Base-by-base conservation (phyloP, 257 asterid genomes). In the Cynanchum wilfordii region DNA sequence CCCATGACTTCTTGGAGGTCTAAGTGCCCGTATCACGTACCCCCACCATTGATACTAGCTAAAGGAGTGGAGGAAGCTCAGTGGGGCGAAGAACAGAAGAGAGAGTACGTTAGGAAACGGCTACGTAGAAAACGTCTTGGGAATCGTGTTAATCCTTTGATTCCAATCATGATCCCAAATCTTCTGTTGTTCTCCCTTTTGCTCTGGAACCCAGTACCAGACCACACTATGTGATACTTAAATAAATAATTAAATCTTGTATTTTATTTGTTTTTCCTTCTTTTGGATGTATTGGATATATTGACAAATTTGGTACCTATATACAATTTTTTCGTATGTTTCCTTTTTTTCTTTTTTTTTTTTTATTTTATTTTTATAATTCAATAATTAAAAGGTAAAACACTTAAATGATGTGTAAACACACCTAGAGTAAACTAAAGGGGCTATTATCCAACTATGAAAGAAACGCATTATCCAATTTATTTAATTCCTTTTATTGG, bases 1-100 rank as follows among this genome's bases (percentile, higher is more conserved):
- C 92, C 93, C 33, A 72, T 76, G 68, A 86, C 90, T 27, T 91
- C 99, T 1, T 91, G 97, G 99, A 85, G 96, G 83, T 89, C 89
- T n/a, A 88, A 87, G 75, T 94, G 97, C 84, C 96, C 97, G 2
- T 91, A 79, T 77, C 90, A 81, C 8, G 60, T 83, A 62, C 97
- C 97, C 13, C 97, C 96, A 44, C 93, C 96, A 57, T 52, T 84
- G 52, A 64, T 82, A 0, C 76, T 86, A 73, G 95, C 97, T 10
- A 80, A 79, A 70, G 99, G 96, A n/a, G 86, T 89, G 73, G 93
- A 87, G 83, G 95, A 84, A 70, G 92, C 89, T 0, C 75, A 65
- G 77, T 89, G 97, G 99, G 86, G 88, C 17, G 90, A 75, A 12
- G 96, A 90, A 68, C 83, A 84, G 82, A 88, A 80, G 85, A 83